phyloP scores from a whole-genome alignment of 2,329 filamentous ascomycete species.

The Epichloe scottii region DNA sequence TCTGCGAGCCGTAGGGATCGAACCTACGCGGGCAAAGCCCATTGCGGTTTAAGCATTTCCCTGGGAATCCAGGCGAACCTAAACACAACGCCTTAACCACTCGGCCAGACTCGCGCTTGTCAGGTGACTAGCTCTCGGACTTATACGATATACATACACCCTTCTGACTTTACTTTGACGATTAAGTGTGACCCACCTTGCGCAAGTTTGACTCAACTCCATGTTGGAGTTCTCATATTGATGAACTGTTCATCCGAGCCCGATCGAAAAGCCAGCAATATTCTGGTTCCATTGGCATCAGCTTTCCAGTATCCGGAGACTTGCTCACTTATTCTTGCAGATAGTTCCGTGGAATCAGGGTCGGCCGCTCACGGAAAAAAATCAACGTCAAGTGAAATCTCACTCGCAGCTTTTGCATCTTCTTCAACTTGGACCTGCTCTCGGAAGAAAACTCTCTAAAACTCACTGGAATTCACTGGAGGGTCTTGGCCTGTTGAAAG shows the following conservation, averaged over 20 bases:
- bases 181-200: not conserved
- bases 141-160: not conserved
- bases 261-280: not conserved
- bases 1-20: constrained; percentile 37
- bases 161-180: too few species aligned
- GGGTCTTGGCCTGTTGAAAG: not conserved
- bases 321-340: too few species aligned
- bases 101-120: constrained; percentile 33
- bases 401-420: not conserved
- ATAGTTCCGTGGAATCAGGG: too few species aligned
- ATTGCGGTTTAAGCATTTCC: constrained; percentile 25
- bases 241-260: not conserved
- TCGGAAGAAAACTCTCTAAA: not conserved
- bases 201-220: not conserved
- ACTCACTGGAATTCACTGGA: not conserved
- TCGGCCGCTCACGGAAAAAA: too few species aligned
- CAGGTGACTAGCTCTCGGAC: not conserved
- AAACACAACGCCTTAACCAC: constrained; percentile 47
- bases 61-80: constrained; percentile 19
- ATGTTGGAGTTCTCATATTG: not conserved
- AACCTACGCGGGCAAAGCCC: constrained; percentile 35
- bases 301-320: too few species aligned
- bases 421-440: not conserved
- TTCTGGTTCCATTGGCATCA: not conserved
- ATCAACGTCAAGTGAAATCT: not conserved